These are phyloP conservation scores for Podila verticillata DNA, from an alignment of 192 early-diverging fungal species.

Conservation along the genomic window DNA sequence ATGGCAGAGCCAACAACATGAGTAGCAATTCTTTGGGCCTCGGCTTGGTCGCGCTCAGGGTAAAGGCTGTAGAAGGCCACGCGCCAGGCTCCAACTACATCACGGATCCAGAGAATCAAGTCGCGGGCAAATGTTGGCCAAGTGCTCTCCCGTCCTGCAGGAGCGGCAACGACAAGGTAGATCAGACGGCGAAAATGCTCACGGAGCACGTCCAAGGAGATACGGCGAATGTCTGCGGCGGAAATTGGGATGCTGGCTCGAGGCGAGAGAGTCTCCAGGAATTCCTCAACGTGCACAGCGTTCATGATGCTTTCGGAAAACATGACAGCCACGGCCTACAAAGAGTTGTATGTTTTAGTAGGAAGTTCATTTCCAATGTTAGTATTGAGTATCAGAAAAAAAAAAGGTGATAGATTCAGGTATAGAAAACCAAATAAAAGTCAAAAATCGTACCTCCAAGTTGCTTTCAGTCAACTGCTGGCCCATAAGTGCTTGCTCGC, in stretches of 20 bases:
- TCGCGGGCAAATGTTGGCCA: conserved; percentile 50
- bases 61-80: conserved; percentile 45
- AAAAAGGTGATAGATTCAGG: neutral
- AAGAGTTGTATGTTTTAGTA: neutral
- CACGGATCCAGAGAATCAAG: conserved; percentile 50
- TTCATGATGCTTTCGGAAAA: conserved; percentile 48
- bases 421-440: neutral
- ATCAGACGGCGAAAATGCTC: conserved; percentile 48
- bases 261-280: conserved; percentile 32
- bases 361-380: neutral
- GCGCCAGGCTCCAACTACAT: conserved; percentile 51
- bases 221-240: conserved; percentile 37
- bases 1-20: conserved; percentile 49
- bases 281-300: conserved; percentile 43
- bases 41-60: conserved; percentile 40
- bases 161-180: conserved; percentile 46
- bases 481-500: conserved; percentile 31
- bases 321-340: conserved; percentile 44
- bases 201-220: conserved; percentile 41
- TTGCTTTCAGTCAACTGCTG: conserved; percentile 47
- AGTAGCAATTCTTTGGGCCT: conserved; percentile 45
- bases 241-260: conserved; percentile 32
- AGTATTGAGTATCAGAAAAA: neutral
- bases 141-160: conserved; percentile 35
- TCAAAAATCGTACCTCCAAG: conserved; percentile 27